phyloP scores from a whole-genome alignment of 2,329 filamentous ascomycete genomes.

The Hymenoscyphus linearis region DNA sequence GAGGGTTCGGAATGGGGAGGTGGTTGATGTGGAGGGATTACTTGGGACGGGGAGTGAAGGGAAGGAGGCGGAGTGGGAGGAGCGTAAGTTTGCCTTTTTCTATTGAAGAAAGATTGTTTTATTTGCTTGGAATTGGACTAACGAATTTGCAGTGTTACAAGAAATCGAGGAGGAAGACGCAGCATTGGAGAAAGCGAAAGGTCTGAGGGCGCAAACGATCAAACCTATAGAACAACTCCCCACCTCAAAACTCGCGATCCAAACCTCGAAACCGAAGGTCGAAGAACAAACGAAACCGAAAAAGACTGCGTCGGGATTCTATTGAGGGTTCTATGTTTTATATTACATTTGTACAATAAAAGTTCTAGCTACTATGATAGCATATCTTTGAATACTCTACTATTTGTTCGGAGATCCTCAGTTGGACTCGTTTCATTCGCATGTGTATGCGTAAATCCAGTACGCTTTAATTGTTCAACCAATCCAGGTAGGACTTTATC shows the following conservation, averaged over 20 bases:
- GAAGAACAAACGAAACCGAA: background rate
- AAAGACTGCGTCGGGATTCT: constrained; percentile 3
- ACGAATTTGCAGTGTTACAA: constrained; percentile 48
- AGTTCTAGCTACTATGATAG: constrained; percentile 40
- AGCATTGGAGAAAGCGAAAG: constrained; percentile 33
- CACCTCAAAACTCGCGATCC: background rate
- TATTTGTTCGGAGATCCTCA: constrained; percentile 24
- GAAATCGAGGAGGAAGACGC: constrained; percentile 62
- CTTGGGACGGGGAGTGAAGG: constrained; percentile 72
- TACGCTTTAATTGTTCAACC: constrained; percentile 42
- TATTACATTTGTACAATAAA: constrained; percentile 25
- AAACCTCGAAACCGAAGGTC: background rate
- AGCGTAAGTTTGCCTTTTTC: constrained; percentile 49
- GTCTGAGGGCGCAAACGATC: constrained; percentile 21
- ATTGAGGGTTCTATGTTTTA: constrained; percentile 14
- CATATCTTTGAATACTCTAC: constrained; percentile 52
- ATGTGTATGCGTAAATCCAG: constrained; percentile 20
- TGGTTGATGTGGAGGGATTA: constrained; percentile 78
- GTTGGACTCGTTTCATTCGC: constrained; percentile 27
- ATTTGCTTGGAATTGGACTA: background rate
- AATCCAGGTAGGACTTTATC: constrained; percentile 53
- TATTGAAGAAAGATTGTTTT: background rate
- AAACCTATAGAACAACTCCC: background rate
- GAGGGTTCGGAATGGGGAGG: constrained; percentile 63
- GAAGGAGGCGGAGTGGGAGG: constrained; percentile 82